Conservation (phyloP, 2,329 filamentous ascomycete genomes). For the Beauveria varroae region DNA sequence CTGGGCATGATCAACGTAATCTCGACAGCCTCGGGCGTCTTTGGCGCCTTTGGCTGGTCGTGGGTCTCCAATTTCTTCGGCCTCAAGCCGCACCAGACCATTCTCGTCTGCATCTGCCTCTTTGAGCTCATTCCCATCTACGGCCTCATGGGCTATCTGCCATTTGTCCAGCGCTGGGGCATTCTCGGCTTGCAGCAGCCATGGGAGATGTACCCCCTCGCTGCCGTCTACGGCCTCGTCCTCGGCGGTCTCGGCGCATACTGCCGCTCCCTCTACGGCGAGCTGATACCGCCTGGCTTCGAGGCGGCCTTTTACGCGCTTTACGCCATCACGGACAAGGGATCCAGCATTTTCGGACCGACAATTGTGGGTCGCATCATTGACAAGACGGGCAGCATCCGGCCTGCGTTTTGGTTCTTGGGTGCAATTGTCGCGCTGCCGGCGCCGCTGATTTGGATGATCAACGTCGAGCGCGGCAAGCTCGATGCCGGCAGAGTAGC, state of each 20-base stretch:
- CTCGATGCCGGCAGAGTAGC: constrained; percentile 59
- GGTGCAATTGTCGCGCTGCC: constrained; percentile 78
- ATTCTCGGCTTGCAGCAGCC: constrained; percentile 82
- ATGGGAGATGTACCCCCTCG: constrained; percentile 95
- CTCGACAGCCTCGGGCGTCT: constrained; percentile 72
- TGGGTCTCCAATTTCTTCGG: constrained; percentile 63
- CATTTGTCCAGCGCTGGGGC: constrained; percentile 66
- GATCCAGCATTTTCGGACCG: constrained; percentile 86
- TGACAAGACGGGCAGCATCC: constrained; percentile 71
- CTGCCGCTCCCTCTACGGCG: constrained; percentile 85
- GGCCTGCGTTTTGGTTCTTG: constrained; percentile 87
- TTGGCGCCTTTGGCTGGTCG: constrained; percentile 87
- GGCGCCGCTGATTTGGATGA: constrained; percentile 74
- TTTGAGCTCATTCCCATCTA: constrained; percentile 94
- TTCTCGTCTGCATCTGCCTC: constrained; percentile 80
- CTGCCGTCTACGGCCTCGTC: constrained; percentile 85
- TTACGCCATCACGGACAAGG: constrained; percentile 97
- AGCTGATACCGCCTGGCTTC: constrained; percentile 87
- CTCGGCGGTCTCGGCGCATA: constrained; percentile 89
- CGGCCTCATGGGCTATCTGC: constrained; percentile 79
- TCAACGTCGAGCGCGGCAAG: constrained; percentile 76
- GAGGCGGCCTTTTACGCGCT: constrained; percentile 95
- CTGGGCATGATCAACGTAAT: constrained; percentile 92
- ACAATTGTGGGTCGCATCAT: constrained; percentile 91
- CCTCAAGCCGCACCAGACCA: constrained; percentile 75